A percentile compares a stretch with the other conserved stretches of the same genome.
Conservation (phyloP, 1,284 basidiomycete species). For the Sporisorium sorghi region DNA sequence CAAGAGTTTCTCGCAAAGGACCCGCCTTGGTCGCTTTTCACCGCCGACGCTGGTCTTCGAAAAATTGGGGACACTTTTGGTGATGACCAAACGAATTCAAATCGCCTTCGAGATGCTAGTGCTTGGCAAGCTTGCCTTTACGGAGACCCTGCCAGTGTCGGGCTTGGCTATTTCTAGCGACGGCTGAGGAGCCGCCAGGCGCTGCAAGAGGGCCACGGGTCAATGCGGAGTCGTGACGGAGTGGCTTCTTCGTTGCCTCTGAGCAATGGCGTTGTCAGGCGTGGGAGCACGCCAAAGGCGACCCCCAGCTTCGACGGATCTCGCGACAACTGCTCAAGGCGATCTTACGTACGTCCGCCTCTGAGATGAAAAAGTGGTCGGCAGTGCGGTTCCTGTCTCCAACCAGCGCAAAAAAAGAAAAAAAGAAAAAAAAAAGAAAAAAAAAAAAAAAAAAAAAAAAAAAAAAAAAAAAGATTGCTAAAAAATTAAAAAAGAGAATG, state of each 20-base stretch:
- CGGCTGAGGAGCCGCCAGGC: background rate
- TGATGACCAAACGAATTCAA: too few relatives aligned
- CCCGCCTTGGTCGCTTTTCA: background rate
- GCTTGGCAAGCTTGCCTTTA: background rate
- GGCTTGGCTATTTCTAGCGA: too few relatives aligned
- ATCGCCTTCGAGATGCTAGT: background rate
- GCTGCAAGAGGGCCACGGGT: background rate
- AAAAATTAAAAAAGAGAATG: too few relatives aligned
- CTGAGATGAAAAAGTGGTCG: background rate
- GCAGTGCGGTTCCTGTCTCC: slow-evolving; percentile 17
- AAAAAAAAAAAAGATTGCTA: too few relatives aligned
- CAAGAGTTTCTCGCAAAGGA: too few relatives aligned
- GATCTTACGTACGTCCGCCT: slow-evolving; percentile 1
- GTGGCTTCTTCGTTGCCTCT: too few relatives aligned
- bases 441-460: too few relatives aligned
- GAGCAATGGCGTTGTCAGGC: background rate
- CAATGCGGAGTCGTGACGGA: background rate
- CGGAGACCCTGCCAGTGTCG: background rate
- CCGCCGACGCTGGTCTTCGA: background rate
- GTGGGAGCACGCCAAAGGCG: background rate
- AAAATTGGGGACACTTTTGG: background rate
- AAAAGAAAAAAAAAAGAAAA: too few relatives aligned
- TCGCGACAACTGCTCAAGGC: background rate
- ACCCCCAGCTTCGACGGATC: background rate
- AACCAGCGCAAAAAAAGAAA: too few relatives aligned